Conservation (phyloP, 768 basidiomycete genomes). For the Boletus sp. region DNA sequence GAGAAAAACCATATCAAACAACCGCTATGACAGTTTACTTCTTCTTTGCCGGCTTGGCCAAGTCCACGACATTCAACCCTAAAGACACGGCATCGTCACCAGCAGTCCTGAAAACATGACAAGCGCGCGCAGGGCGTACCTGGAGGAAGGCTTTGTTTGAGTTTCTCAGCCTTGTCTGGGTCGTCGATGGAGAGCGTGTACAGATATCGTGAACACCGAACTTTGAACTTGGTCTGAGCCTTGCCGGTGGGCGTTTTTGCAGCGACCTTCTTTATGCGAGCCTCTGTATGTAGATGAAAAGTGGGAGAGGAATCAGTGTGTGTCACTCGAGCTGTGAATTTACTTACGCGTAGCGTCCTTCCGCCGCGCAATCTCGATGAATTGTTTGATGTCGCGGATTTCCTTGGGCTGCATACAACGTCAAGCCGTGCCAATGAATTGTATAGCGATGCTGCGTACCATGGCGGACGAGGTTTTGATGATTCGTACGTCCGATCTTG, state of each 20-base stretch:
- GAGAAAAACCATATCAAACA: constrained; percentile 8
- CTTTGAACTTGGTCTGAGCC: constrained; percentile 95
- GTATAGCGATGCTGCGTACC: constrained; percentile 18
- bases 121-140: constrained; percentile 52
- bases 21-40: constrained; percentile 51
- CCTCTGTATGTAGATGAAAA: constrained; percentile 54
- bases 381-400: constrained; percentile 97
- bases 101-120: neutral
- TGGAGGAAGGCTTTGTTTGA: constrained; percentile 92
- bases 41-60: constrained; percentile 62
- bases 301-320: neutral
- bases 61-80: constrained; percentile 74
- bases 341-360: constrained; percentile 94
- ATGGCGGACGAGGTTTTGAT: constrained; percentile 22
- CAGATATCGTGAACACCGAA: constrained; percentile 92
- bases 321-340: neutral
- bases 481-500: constrained; percentile 3
- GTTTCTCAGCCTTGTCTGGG: constrained; percentile 97
- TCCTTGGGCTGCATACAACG: constrained; percentile 76
- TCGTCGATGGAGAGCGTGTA: constrained; percentile 98
- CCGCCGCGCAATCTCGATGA: constrained; percentile 94
- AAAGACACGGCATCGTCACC: neutral
- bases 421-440: neutral
- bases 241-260: constrained; percentile 67
- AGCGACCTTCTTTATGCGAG: constrained; percentile 94